Evolutionary conservation across 352 stramenopile species (phyloP), one percentile per base, ranked within the genome.

Genomic region (Phytophthora hibernalis): DNA sequence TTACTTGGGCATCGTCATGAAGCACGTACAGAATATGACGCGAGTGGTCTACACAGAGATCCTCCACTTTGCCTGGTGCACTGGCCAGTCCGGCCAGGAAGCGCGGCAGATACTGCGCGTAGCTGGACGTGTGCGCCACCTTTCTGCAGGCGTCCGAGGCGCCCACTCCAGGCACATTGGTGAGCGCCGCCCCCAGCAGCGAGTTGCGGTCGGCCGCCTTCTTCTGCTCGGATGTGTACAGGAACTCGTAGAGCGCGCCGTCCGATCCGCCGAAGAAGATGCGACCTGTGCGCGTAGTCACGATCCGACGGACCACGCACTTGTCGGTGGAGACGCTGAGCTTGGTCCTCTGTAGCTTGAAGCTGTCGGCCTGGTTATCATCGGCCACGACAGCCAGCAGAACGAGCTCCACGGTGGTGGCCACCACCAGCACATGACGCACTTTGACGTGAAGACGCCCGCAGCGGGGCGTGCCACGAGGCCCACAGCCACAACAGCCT

Each of bases 221-320:
- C 30, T 72, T 70, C 42, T 82, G 74, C 28, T 80, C 69, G 0
- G 76, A 71, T 8, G 85, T 82, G 38, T 97, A 97, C 18, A 95
- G 45, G 13, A 97, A 85, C 82, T 98, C 97, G 73, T 99, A 98
- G 10, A 99, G 63, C 54, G 87, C 89, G 53, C 96, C 96, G 76
- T 99, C 97, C 51, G 93, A 97, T 22, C 97, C 97, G 21, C 94
- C 97, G 72, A 99, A 96, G 72, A 99, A 99, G 66, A 99, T 95
- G 30, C 97, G 83, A 5, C 97, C 97, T 33, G 70, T 78, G 26
- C 77, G 74, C 26, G 92, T 97, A 1, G 90, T 93, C 22, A 80
- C 79, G 55, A 99, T 96, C 31, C 87, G 90, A 8, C 95, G 82
- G 49, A 99, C 93, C 8, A 97, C 91, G 48, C 97, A 91, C 65